Conservation (phyloP, 192 early-diverging fungal genomes). For the Funneliformis geosporum region DNA sequence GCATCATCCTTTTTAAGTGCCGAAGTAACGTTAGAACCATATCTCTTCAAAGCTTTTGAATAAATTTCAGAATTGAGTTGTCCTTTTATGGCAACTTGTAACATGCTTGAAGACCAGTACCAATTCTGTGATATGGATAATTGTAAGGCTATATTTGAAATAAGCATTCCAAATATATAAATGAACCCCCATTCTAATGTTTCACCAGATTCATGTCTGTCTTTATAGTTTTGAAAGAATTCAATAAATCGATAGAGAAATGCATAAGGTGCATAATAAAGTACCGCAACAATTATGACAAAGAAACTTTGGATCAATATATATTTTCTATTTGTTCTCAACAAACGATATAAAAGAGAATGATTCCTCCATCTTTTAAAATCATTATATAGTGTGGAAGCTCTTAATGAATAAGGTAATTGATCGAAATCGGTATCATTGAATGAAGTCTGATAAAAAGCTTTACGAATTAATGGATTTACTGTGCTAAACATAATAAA, state of each 20-base stretch:
- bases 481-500: conserved; percentile 36
- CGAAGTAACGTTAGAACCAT: conserved; percentile 48
- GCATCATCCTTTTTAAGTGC: not conserved
- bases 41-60: conserved; percentile 58
- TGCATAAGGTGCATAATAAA: conserved; percentile 41
- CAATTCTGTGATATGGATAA: conserved; percentile 4
- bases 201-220: not conserved
- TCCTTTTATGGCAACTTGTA: conserved; percentile 42
- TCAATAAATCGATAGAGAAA: conserved; percentile 38
- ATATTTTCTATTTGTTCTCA: conserved; percentile 33
- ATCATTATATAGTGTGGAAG: conserved; percentile 35
- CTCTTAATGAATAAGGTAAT: conserved; percentile 38
- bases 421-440: conserved; percentile 33
- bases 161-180: conserved; percentile 14
- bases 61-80: conserved; percentile 64
- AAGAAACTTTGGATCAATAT: conserved; percentile 31
- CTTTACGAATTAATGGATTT: conserved; percentile 33
- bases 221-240: conserved; percentile 33
- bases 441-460: conserved; percentile 21
- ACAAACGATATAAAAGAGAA: conserved; percentile 35
- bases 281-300: conserved; percentile 12
- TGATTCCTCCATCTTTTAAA: conserved; percentile 33
- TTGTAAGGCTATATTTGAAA: conserved; percentile 12
- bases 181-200: not conserved
- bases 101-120: conserved; percentile 1